Evolutionary conservation across 2,329 filamentous ascomycete species (phyloP), one percentile per base, ranked within the genome.

Genomic region (Aureobasidium leucospermi): DNA sequence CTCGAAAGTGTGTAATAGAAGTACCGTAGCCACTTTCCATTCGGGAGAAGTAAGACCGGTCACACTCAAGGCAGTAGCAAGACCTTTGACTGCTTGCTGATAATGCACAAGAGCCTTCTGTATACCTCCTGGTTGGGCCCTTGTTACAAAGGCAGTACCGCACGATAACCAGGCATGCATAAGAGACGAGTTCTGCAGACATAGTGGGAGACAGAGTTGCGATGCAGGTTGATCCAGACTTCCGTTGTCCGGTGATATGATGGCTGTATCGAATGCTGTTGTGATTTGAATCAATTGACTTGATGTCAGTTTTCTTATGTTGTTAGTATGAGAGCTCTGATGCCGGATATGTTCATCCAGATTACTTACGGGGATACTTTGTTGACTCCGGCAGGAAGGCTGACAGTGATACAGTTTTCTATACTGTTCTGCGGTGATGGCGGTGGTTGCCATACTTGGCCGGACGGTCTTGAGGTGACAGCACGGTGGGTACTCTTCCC

Each of bases 161-260:
- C 55, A 58, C 5, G 43, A 58, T 15, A 58, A n/a, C 55, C 55
- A 58, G 10, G 55, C 55, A 58, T 58, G 55, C 55, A 58, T 58
- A 4, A 58, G 55, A 8, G 42, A 19, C 8, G 55, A 48, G 23
- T 58, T 47, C 9, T 58, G 19, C 19, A 58, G 42, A 34, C 55
- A 58, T 13, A 58, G n/a, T 6, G 42, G 55, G 4, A 58, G 43
- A 10, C 42, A 58, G 23, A 58, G 55, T 8, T 29, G 23, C 19
- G 55, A 58, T 13, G 55, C 55, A 6, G 55, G 43, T 39, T 32
- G 32, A 13, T 47, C 43, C 7, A 47, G 45, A 43, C 42, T 48
- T 6, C 23, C 39, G 31, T 58, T 43, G 7, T 48, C 43, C 23
- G 38, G 55, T 5, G 55, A 58, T 19, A 58, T 58, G 42, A 58